Evolutionary conservation across 176 grass and related monocot genomes (phyloP).

Genomic region (Tillandsia fasciculata): DNA sequence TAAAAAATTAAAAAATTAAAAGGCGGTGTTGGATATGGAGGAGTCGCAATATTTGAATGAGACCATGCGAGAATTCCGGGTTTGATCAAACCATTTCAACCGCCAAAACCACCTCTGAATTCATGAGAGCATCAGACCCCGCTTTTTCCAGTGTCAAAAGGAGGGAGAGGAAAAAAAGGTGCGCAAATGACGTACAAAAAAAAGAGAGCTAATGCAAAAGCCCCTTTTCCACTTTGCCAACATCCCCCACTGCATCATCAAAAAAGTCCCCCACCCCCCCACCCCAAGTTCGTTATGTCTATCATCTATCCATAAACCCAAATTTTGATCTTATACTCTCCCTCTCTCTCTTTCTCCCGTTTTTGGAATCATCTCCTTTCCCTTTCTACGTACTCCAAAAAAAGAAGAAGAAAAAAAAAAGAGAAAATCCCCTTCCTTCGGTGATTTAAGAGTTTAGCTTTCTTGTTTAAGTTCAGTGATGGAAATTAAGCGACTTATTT

Average conservation of each 20-base stretch:
- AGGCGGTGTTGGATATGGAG: no score
- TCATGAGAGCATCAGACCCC: not conserved
- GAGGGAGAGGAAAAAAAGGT: not conserved
- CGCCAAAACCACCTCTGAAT: not conserved
- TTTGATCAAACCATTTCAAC: constrained; percentile 7
- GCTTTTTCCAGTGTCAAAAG: not conserved
- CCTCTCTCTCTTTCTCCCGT: not conserved
- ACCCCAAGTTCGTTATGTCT: constrained; percentile 14
- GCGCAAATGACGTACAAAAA: not conserved
- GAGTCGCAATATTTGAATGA: not conserved
- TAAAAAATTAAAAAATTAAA: no score
- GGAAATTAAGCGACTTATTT: no score
- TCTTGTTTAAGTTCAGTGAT: no score
- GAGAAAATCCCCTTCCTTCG: not conserved
- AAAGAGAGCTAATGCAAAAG: not conserved
- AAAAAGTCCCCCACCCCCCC: not conserved
- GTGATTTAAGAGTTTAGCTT: no score
- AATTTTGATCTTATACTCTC: not conserved
- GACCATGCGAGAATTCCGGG: constrained; percentile 13
- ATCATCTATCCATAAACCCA: not conserved
- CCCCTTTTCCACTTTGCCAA: not conserved
- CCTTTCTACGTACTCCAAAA: not conserved
- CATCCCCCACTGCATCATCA: constrained; percentile 11
- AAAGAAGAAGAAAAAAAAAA: not conserved
- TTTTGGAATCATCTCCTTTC: no score